These are phyloP conservation scores for Choiromyces venosus DNA, from an alignment of 495 filamentous ascomycete species.

Conservation along the genomic window DNA sequence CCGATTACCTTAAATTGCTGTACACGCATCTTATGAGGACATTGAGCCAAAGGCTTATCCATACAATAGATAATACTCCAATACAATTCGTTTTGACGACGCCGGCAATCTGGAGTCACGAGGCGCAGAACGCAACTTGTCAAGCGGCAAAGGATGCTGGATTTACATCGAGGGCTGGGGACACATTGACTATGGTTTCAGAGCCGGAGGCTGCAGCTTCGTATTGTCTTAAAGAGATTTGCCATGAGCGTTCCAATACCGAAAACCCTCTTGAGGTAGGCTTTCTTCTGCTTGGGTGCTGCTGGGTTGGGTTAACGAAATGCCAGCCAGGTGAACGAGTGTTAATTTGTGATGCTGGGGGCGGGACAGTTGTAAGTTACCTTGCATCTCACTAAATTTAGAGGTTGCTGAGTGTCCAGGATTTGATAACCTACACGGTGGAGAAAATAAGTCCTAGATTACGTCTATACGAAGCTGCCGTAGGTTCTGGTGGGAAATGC, in stretches of 20 bases:
- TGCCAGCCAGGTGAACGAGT: conserved; percentile 29
- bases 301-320: not conserved
- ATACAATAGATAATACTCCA: conserved; percentile 27
- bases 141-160: conserved; percentile 41
- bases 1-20: conserved; percentile 16
- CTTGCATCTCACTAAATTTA: not conserved
- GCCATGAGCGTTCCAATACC: not conserved
- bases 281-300: not conserved
- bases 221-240: conserved; percentile 25
- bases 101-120: conserved; percentile 44
- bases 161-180: conserved; percentile 35
- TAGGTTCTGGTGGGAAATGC: conserved; percentile 41
- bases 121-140: conserved; percentile 38
- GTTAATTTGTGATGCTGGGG: conserved; percentile 42
- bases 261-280: conserved; percentile 9
- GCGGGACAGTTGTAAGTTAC: conserved; percentile 39
- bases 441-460: conserved; percentile 20
- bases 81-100: conserved; percentile 44
- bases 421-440: conserved; percentile 39
- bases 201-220: conserved; percentile 44
- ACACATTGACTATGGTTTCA: conserved; percentile 39
- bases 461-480: conserved; percentile 30
- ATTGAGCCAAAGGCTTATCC: not conserved
- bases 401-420: conserved; percentile 9
- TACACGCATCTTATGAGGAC: conserved; percentile 19